These are phyloP conservation scores for Sporothrix euskadiensis DNA, from an alignment of 2,329 filamentous ascomycete species.

Conservation along the genomic window DNA sequence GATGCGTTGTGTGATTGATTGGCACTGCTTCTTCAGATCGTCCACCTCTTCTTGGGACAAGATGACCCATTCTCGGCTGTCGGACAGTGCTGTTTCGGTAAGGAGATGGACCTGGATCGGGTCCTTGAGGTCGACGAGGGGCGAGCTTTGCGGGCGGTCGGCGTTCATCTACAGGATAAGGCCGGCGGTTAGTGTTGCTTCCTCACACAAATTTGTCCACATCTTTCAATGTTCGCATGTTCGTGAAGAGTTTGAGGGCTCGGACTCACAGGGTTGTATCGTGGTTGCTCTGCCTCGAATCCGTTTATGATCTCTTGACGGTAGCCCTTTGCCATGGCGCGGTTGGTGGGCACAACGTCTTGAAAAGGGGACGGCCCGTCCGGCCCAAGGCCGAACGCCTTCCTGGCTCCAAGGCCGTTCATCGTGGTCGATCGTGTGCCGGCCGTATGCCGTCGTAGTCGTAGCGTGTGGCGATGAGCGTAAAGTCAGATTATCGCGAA, in stretches of 20 bases:
- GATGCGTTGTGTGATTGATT: slow-evolving; percentile 71
- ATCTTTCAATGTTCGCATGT: neutral
- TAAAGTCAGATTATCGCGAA: neutral
- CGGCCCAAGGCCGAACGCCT: slow-evolving; percentile 43
- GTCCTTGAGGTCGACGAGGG: slow-evolving; percentile 64
- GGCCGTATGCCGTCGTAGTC: neutral
- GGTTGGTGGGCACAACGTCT: slow-evolving; percentile 46
- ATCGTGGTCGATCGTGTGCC: slow-evolving; percentile 35
- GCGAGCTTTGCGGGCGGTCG: slow-evolving; percentile 56
- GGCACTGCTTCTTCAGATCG: slow-evolving; percentile 81
- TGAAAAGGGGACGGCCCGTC: slow-evolving; percentile 39
- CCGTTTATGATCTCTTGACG: slow-evolving; percentile 55
- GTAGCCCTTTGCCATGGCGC: slow-evolving; percentile 61
- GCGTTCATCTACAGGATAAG: slow-evolving; percentile 49
- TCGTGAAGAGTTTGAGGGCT: neutral
- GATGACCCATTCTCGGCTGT: slow-evolving; percentile 83
- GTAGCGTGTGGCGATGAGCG: neutral
- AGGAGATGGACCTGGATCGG: slow-evolving; percentile 85
- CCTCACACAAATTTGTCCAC: neutral
- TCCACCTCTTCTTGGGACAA: slow-evolving; percentile 91
- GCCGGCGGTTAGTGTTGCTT: neutral
- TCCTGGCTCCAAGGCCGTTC: slow-evolving; percentile 43
- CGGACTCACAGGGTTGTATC: slow-evolving; percentile 56
- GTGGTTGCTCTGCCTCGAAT: slow-evolving; percentile 55
- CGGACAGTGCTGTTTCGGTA: slow-evolving; percentile 87